phyloP scores from a whole-genome alignment of 1,284 basidiomycete species.

The Quambalaria eucalypti region DNA sequence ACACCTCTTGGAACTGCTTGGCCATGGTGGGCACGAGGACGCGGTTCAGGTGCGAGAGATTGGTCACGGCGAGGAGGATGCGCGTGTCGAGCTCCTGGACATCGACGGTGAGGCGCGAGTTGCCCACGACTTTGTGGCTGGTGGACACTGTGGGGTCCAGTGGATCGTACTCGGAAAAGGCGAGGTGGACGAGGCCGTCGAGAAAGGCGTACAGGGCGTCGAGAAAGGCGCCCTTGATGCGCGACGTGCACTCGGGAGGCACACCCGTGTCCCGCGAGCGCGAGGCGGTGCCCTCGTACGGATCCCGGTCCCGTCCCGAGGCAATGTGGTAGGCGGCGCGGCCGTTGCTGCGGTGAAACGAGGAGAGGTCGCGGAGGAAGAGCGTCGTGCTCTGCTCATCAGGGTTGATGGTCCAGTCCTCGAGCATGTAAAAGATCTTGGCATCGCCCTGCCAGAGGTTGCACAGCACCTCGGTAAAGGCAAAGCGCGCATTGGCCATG shows the following conservation, averaged over 20 bases:
- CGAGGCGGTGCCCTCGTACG: not conserved
- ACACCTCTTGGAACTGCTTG: constrained; percentile 66
- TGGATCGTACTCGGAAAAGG: constrained; percentile 52
- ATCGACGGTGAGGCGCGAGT: constrained; percentile 36
- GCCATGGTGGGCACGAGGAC: constrained; percentile 69
- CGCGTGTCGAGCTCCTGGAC: constrained; percentile 58
- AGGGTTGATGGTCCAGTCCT: constrained; percentile 67
- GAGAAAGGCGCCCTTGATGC: constrained; percentile 77
- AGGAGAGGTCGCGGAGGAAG: constrained; percentile 64
- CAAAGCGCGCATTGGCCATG: constrained; percentile 74
- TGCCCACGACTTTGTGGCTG: constrained; percentile 21
- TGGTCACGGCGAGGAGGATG: constrained; percentile 78
- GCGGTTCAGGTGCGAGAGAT: constrained; percentile 68
- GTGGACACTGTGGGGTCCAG: constrained; percentile 24
- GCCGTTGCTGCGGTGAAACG: constrained; percentile 73
- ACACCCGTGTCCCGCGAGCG: constrained; percentile 3
- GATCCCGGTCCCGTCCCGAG: not conserved
- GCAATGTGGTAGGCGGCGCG: constrained; percentile 73
- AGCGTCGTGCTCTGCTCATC: constrained; percentile 50
- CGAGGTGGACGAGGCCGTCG: constrained; percentile 76
- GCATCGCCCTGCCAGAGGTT: constrained; percentile 83
- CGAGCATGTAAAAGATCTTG: constrained; percentile 70
- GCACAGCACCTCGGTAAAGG: constrained; percentile 73
- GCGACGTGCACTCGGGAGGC: constrained; percentile 47
- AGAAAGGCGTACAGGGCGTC: constrained; percentile 80